phyloP scores from a whole-genome alignment of 768 basidiomycete species.

The Lactarius vividus region DNA sequence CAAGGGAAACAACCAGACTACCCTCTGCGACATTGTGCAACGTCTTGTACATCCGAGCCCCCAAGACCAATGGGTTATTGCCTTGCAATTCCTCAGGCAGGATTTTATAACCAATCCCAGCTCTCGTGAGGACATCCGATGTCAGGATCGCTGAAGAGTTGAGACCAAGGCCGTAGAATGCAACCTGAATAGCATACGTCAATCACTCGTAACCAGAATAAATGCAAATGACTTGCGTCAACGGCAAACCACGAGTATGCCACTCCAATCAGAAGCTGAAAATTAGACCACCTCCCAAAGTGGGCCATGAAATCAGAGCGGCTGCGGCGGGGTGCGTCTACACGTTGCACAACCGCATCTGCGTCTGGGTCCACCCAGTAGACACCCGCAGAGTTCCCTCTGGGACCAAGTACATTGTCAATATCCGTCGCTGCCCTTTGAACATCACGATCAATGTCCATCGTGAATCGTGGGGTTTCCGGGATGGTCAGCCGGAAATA shows the following conservation, averaged over 20 bases:
- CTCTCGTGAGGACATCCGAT: constrained; percentile 38
- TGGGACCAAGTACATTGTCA: constrained; percentile 53
- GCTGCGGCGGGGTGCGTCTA: constrained; percentile 63
- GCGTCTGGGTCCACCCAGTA: constrained; percentile 54
- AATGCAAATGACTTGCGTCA: constrained; percentile 50
- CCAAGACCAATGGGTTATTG: no score
- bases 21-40: constrained; percentile 66
- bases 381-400: constrained; percentile 32
- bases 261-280: constrained; percentile 73
- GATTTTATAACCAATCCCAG: constrained; percentile 59
- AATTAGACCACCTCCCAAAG: constrained; percentile 72
- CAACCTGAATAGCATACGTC: constrained; percentile 46
- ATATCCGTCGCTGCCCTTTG: constrained; percentile 72
- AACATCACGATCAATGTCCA: constrained; percentile 87
- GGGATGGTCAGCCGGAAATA: constrained; percentile 94
- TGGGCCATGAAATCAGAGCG: constrained; percentile 62
- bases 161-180: constrained; percentile 85
- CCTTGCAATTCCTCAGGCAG: neutral
- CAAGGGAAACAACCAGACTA: constrained; percentile 70
- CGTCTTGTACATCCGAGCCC: constrained; percentile 50
- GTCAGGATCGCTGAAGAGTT: constrained; percentile 74
- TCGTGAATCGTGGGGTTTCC: constrained; percentile 87
- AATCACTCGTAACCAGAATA: neutral
- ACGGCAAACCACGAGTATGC: constrained; percentile 89
- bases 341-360: constrained; percentile 54